Percentiles rank a stretch among this genome's conserved stretches.
phyloP scores from a whole-genome alignment of 1,139 yeast genomes.

The Geotrichum cucujoidarum region DNA sequence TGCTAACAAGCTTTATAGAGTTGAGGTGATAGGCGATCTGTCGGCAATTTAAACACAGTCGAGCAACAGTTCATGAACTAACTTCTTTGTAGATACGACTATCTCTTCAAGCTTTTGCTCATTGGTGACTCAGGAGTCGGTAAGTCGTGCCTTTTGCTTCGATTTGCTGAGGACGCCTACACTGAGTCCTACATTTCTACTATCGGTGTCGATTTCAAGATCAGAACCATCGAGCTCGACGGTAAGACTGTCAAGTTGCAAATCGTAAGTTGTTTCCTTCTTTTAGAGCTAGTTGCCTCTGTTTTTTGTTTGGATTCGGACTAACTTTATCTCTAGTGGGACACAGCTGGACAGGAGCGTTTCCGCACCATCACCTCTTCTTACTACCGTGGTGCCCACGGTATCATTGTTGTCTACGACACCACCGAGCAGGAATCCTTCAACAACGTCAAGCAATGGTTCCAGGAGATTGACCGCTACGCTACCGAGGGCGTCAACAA shows the following conservation, averaged over 20 bases:
- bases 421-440: constrained; percentile 89
- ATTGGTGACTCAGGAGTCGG: constrained; percentile 99
- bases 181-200: constrained; percentile 91
- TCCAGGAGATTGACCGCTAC: constrained; percentile 89
- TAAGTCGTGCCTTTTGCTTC: constrained; percentile 84
- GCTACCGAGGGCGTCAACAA: constrained; percentile 96
- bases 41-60: no score
- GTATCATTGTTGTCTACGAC: constrained; percentile 92
- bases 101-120: constrained; percentile 53
- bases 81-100: constrained; percentile 2
- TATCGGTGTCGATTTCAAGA: constrained; percentile 97
- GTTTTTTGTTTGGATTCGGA: neutral
- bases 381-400: constrained; percentile 96
- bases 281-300: no score
- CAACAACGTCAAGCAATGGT: constrained; percentile 92
- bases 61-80: neutral
- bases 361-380: constrained; percentile 97
- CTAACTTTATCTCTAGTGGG: constrained; percentile 50
- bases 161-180: constrained; percentile 94
- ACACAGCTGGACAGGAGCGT: constrained; percentile 98
- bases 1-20: no score
- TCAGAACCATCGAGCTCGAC: constrained; percentile 89
- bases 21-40: no score
- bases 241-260: constrained; percentile 96
- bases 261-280: constrained; percentile 47